Evolutionary conservation across 768 basidiomycete genomes (phyloP).

Genomic region (Serendipita sp.): DNA sequence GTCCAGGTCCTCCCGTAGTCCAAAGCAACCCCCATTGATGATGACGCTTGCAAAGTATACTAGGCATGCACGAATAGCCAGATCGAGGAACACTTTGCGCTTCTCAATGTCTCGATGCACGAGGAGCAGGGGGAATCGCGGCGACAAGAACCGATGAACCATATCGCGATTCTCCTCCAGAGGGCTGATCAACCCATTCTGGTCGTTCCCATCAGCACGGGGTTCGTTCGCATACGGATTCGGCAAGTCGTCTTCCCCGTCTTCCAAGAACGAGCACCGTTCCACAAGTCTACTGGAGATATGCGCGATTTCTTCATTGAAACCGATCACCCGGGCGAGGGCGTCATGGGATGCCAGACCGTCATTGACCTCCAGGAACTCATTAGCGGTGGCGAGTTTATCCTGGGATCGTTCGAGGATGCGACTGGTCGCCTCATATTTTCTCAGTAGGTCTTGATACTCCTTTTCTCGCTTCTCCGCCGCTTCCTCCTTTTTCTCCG

Average conservation of each 20-base stretch:
- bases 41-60: background rate
- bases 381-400: background rate
- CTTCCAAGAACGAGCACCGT: background rate
- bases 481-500: background rate
- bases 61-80: background rate
- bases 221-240: background rate
- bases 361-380: background rate
- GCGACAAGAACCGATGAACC: background rate
- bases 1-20: slow-evolving; percentile 3
- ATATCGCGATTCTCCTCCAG: background rate
- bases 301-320: background rate
- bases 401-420: background rate
- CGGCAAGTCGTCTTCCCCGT: background rate
- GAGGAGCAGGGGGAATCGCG: background rate
- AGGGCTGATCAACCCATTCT: too few species aligned
- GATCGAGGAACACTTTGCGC: background rate
- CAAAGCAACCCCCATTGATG: background rate
- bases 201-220: background rate
- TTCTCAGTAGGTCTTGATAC: background rate
- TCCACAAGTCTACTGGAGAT: background rate
- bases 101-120: background rate
- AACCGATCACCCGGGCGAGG: background rate
- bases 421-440: background rate
- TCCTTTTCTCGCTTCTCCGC: background rate
- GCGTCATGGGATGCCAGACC: background rate